Percentiles rank a stretch among this genome's conserved stretches.
phyloP scores from a whole-genome alignment of 305 asterid species.

The Lippia alba region DNA sequence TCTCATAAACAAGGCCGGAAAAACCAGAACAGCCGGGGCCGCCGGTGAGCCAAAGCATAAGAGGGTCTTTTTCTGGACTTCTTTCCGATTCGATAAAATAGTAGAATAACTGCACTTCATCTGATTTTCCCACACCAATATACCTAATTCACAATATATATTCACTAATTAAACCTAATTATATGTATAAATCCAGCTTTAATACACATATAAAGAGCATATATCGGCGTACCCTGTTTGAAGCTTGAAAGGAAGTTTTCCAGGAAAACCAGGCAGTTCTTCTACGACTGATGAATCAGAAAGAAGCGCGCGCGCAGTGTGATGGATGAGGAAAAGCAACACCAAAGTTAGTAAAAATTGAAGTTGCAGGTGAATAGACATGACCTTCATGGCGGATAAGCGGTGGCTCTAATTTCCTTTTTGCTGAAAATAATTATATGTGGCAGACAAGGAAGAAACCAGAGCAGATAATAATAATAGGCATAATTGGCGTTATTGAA shows the following conservation, averaged over 20 bases:
- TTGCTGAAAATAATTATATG: no score
- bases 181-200: no score
- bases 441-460: no score
- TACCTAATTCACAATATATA: slow-evolving; percentile 36
- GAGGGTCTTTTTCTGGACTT: slow-evolving; percentile 50
- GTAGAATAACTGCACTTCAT: slow-evolving; percentile 51
- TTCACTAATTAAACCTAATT: no score
- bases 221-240: slow-evolving; percentile 43
- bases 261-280: slow-evolving; percentile 44
- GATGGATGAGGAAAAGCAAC: neutral
- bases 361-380: no score
- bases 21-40: slow-evolving; percentile 63
- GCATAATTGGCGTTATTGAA: no score
- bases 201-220: no score
- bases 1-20: slow-evolving; percentile 46
- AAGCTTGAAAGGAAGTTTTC: slow-evolving; percentile 48
- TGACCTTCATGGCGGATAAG: no score
- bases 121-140: slow-evolving; percentile 50
- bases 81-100: slow-evolving; percentile 49
- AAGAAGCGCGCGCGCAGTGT: no score
- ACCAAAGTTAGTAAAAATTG: no score
- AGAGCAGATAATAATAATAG: no score
- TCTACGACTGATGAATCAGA: slow-evolving; percentile 27
- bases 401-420: neutral
- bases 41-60: slow-evolving; percentile 62